Percentiles rank a stretch among this genome's conserved stretches.
phyloP scores from a whole-genome alignment of 768 basidiomycete genomes.

The Tricholoma furcatifolium region DNA sequence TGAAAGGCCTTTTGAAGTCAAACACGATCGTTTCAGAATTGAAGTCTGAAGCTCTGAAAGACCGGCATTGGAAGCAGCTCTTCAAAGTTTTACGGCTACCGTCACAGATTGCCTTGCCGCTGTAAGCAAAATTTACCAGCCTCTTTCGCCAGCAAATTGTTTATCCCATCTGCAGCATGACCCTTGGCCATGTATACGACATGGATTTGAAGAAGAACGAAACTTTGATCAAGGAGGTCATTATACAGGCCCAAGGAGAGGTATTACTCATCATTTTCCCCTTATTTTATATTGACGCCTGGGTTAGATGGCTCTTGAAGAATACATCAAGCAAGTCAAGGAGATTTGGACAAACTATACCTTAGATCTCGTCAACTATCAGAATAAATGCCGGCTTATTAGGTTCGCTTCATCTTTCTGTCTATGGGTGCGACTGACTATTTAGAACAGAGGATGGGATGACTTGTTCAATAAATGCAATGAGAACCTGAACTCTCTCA shows the following conservation, averaged over 20 bases:
- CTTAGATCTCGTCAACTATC: conserved; percentile 95
- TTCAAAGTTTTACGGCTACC: conserved; percentile 85
- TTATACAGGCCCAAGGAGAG: conserved; percentile 97
- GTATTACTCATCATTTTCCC: conserved; percentile 33
- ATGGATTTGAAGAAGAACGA: conserved; percentile 96
- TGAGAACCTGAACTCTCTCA: conserved; percentile 94
- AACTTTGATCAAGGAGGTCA: conserved; percentile 86
- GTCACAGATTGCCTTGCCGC: conserved; percentile 69
- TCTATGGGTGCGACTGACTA: not conserved
- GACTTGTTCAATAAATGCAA: conserved; percentile 96
- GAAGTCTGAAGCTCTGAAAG: conserved; percentile 96
- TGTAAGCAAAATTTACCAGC: conserved; percentile 42
- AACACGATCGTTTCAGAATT: conserved; percentile 90
- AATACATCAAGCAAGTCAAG: conserved; percentile 94
- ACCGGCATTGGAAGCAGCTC: conserved; percentile 96
- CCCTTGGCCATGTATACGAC: conserved; percentile 94
- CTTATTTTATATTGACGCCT: conserved; percentile 14
- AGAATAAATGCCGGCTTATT: conserved; percentile 97
- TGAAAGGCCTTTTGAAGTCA: conserved; percentile 83
- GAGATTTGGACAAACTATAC: conserved; percentile 97
- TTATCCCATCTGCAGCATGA: conserved; percentile 53
- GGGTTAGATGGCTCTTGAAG: conserved; percentile 89
- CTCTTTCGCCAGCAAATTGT: conserved; percentile 6
- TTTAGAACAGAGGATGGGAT: conserved; percentile 79
- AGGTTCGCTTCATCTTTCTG: conserved; percentile 41